Base-by-base conservation (phyloP, 192 early-diverging fungal species). In the Podila epigama region DNA sequence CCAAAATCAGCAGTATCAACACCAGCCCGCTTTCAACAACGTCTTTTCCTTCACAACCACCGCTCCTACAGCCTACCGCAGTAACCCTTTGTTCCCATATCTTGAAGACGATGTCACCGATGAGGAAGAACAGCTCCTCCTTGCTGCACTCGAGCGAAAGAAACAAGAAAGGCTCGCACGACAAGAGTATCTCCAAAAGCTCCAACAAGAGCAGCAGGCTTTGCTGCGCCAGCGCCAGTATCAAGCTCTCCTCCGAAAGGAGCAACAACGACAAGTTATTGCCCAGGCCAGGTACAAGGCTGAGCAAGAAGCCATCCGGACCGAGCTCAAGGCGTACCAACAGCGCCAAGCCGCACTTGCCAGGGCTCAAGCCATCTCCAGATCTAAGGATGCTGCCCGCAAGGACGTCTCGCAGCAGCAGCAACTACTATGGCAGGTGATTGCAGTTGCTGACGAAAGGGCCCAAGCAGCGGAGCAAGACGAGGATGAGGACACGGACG, bases 121-220 rank as follows among this genome's bases (percentile, higher is more conserved):
- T 12, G 69, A 71, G 36, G 69, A 71, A 20, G 69, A 71, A 31
- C 54, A 58, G 3, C 29, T 71, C 35, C 61, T 71, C 25, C 60
- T 54, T 7, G 69, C 69, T 4, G 69, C 69, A 25, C 62, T 71
- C 34, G 69, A 63, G 33, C 40, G 62, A 16, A 71, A 71, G 48
- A 60, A 42, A 22, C 31, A 41, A 22, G 52, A 71, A 32, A 52
- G 60, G 16, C 68, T 63, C 16, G 54, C 68, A 13, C 68, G 60
- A 1, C 60, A 63, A 25, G 60, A 57, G n/a, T 31, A 50, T 25
- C 68, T 37, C 2, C 68, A 63, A 11, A 58, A 69, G n/a, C 11
- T 48, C n/a, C 55, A 66, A 25, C 41, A 27, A 4, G 44, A 68
- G 15, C 50, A 68, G 25, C 59, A 68, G 32, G 52, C 27, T 25